Conservation (phyloP, 805 yeast genomes). For the Wickerhamiella kurtzmanii region DNA sequence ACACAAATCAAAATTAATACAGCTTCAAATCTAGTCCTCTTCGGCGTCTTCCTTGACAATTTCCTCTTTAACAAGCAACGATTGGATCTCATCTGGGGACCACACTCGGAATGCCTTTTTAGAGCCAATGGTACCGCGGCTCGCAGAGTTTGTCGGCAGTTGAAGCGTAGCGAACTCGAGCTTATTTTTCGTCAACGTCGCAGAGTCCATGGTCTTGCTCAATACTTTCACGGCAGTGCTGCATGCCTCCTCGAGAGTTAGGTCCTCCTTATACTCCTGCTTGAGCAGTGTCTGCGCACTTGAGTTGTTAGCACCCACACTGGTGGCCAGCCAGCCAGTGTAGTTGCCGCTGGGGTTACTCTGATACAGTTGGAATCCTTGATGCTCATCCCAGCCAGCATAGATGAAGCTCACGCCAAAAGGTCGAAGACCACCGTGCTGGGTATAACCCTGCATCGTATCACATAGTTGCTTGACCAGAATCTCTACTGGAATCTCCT, state of each 20-base stretch:
- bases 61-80: conserved; percentile 57
- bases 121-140: conserved; percentile 31
- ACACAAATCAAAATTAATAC: no score
- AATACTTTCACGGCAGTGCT: conserved; percentile 82
- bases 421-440: conserved; percentile 96
- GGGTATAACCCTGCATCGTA: conserved; percentile 94
- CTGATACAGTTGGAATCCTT: conserved; percentile 83
- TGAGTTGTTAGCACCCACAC: conserved; percentile 90
- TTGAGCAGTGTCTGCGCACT: conserved; percentile 92
- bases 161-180: conserved; percentile 69
- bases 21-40: conserved; percentile 2
- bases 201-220: conserved; percentile 85
- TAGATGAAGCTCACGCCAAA: conserved; percentile 93
- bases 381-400: conserved; percentile 88
- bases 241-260: conserved; percentile 54
- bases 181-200: conserved; percentile 75
- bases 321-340: conserved; percentile 96
- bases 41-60: conserved; percentile 35
- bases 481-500: conserved; percentile 85
- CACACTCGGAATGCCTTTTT: conserved; percentile 58
- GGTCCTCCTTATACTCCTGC: conserved; percentile 83
- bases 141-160: conserved; percentile 24
- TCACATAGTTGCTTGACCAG: conserved; percentile 83
- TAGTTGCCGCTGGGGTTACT: conserved; percentile 97
- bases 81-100: conserved; percentile 66